A percentile compares a stretch with the other conserved stretches of the same genome.
Conservation (phyloP, 306 rosid species). For the Pachyrhizus erosus region DNA sequence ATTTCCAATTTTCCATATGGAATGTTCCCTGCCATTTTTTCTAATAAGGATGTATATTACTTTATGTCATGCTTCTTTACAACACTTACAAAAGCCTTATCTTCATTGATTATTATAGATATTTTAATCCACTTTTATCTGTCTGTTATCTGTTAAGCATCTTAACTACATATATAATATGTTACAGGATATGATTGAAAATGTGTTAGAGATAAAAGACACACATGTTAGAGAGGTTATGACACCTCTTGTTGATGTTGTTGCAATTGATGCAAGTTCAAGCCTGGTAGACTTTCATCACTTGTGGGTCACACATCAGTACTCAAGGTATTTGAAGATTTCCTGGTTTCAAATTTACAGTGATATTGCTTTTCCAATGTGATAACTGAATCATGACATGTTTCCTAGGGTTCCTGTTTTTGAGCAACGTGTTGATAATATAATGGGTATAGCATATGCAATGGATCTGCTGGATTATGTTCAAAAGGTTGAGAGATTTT, state of each 20-base stretch:
- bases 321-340: constrained; percentile 77
- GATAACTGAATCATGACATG: constrained; percentile 11
- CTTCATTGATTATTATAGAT: not conserved
- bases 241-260: constrained; percentile 99
- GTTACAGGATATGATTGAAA: constrained; percentile 95
- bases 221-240: constrained; percentile 98
- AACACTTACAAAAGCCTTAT: not conserved
- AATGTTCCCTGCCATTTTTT: not conserved
- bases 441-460: constrained; percentile 98
- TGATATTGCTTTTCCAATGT: not conserved
- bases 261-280: constrained; percentile 90
- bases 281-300: constrained; percentile 86
- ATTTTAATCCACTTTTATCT: not conserved
- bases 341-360: constrained; percentile 18
- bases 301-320: constrained; percentile 97
- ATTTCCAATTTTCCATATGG: constrained; percentile 11
- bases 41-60: not conserved
- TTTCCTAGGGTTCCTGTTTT: constrained; percentile 91
- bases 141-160: constrained; percentile 13
- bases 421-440: constrained; percentile 98
- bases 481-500: constrained; percentile 70
- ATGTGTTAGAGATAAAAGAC: constrained; percentile 96
- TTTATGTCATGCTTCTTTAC: constrained; percentile 22
- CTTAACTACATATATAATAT: constrained; percentile 28
- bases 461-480: constrained; percentile 95